Evolutionary conservation across 2,329 filamentous ascomycete genomes (phyloP).

Genomic region (Hypoxylon sp.): DNA sequence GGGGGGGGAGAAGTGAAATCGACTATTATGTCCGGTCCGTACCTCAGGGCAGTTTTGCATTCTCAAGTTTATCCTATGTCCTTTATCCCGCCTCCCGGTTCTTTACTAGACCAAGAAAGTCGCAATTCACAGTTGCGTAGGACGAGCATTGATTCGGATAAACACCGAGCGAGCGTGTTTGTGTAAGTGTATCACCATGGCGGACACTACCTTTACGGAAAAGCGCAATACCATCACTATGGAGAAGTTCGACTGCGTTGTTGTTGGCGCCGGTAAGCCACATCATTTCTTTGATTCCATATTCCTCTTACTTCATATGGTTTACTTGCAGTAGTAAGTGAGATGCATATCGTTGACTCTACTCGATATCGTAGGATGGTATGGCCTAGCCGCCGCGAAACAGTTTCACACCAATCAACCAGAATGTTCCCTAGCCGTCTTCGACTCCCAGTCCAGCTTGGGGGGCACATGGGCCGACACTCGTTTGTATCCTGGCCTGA

Average conservation of each 20-base stretch:
- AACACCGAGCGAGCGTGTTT: conserved; percentile 12
- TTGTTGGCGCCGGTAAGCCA: conserved; percentile 61
- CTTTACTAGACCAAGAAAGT: conserved; percentile 23
- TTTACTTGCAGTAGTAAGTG: not conserved
- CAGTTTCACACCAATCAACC: conserved; percentile 68
- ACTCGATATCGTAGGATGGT: conserved; percentile 51
- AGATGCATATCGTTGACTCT: conserved; percentile 14
- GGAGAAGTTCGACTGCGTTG: conserved; percentile 56
- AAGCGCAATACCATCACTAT: conserved; percentile 42
- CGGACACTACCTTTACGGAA: conserved; percentile 14
- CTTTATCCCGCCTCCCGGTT: conserved; percentile 32
- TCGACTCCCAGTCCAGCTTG: conserved; percentile 64
- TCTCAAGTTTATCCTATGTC: conserved; percentile 31
- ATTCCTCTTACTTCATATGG: not conserved
- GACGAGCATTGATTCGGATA: conserved; percentile 25
- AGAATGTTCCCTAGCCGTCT: conserved; percentile 60
- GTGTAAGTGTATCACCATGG: conserved; percentile 30
- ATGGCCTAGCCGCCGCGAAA: conserved; percentile 68
- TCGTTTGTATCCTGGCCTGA: conserved; percentile 73
- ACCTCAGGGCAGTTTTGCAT: conserved; percentile 10
- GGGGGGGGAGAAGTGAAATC: conserved; percentile 4
- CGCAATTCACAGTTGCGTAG: conserved; percentile 22
- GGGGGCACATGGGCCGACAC: conserved; percentile 76
- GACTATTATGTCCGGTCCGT: conserved; percentile 11
- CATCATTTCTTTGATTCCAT: not conserved